These are phyloP conservation scores for Phyllosticta citribraziliensis DNA, from an alignment of 2,329 filamentous ascomycete species.

Conservation along the genomic window DNA sequence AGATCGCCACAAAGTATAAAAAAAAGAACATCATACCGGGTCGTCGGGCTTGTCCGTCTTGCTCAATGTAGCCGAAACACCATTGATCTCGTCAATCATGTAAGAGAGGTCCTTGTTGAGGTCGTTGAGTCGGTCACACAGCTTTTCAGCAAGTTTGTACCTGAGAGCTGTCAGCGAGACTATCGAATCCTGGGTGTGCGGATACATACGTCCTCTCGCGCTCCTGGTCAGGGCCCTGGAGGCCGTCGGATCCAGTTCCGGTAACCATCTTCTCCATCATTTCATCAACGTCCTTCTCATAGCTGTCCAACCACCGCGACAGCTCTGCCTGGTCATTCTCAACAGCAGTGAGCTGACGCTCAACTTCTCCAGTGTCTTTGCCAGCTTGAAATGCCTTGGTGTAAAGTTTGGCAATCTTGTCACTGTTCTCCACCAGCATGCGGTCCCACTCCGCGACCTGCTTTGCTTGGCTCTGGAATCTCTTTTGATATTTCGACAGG, in stretches of 20 bases:
- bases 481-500: slow-evolving; percentile 90
- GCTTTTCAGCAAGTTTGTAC: slow-evolving; percentile 86
- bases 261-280: slow-evolving; percentile 61
- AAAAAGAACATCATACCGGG: slow-evolving; percentile 15
- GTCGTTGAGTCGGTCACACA: slow-evolving; percentile 81
- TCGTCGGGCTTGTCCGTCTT: slow-evolving; percentile 68
- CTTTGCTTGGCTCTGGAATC: slow-evolving; percentile 83
- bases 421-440: slow-evolving; percentile 82
- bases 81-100: slow-evolving; percentile 98
- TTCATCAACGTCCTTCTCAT: slow-evolving; percentile 83
- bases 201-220: slow-evolving; percentile 70
- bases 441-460: slow-evolving; percentile 88
- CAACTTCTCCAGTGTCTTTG: slow-evolving; percentile 84
- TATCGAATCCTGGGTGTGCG: background rate
- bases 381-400: slow-evolving; percentile 88
- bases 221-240: slow-evolving; percentile 87
- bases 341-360: slow-evolving; percentile 78
- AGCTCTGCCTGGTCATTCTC: slow-evolving; percentile 91
- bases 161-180: slow-evolving; percentile 28
- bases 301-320: slow-evolving; percentile 76
- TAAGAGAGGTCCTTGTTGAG: slow-evolving; percentile 87
- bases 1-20: background rate
- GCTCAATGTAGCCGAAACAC: slow-evolving; percentile 77
- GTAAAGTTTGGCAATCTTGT: slow-evolving; percentile 91
- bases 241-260: slow-evolving; percentile 49